Base-by-base conservation (phyloP, 768 basidiomycete genomes). In the Mycena capillaripes region DNA sequence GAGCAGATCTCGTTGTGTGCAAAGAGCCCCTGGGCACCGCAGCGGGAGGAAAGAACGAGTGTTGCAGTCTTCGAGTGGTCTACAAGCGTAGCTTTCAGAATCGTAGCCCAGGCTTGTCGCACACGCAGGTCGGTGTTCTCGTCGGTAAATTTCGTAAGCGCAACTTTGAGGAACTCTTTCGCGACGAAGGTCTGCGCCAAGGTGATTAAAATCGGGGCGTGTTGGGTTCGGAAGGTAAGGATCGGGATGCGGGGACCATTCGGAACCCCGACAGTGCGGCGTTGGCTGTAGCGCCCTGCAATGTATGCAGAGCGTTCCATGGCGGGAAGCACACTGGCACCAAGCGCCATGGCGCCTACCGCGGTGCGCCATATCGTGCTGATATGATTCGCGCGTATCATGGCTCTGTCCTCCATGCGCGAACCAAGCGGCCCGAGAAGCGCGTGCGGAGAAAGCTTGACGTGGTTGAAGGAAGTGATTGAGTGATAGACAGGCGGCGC, bases 251-350 rank as follows among this genome's bases (percentile, higher is more conserved):
- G 58, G 17, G 25, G 14, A 0, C 25, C 29, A 5, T 60, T 29
- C n/a, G 68, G 46, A 2, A 40, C 36, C 4, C 40, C 52, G 6
- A 70, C 61, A 4, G 60, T 62, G 10, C 69, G 69, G 4, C 69
- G 69, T 19, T 62, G 50, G 16, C 60, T 63, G 69, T 70, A 70
- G 14, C 38, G 50, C 19, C 52, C 69, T 2, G 60, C 69, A 53
- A 63, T 62, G 25, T 44, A 70, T 21, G n/a, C 61, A 21, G 50
- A 23, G 4, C 50, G 38, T 8, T 48, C 29, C 25, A 53, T 53
- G 27, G 55, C 12, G 10, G 40, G 42, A 8, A 53, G 30, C 23
- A 70, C 42, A 10, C 16, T 16, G 0, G 42, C 60, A 3, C 38
- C 38, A 4, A 70, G 52, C 5, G 69, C 61, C 5, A 56, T n/a